These are phyloP conservation scores for Eruca vesicaria DNA, from an alignment of 441 rosid genomes.

Conservation along the genomic window DNA sequence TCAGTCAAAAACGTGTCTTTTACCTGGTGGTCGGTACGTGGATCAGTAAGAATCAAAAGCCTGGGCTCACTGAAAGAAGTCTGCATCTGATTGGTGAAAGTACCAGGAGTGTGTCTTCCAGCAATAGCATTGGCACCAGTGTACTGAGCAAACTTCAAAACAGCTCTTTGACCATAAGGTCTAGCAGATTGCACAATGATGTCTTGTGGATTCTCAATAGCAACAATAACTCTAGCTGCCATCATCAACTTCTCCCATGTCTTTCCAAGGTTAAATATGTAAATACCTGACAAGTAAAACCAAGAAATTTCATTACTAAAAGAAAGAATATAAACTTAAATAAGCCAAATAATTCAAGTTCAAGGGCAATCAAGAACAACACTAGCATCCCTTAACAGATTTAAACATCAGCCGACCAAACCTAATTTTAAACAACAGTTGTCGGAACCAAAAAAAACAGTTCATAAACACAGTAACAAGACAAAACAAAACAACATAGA, in stretches of 20 bases:
- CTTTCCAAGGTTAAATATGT: slow-evolving; percentile 86
- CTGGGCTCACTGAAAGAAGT: slow-evolving; percentile 95
- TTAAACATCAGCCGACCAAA: not conserved
- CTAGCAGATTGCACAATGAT: slow-evolving; percentile 92
- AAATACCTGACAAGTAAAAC: slow-evolving; percentile 53
- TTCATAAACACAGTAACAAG: no score
- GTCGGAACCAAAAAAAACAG: no score
- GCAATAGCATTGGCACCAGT: slow-evolving; percentile 94
- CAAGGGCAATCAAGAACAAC: no score
- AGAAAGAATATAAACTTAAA: no score
- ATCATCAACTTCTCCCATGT: slow-evolving; percentile 91
- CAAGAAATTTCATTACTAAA: no score
- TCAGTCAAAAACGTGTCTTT: no score
- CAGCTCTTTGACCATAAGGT: slow-evolving; percentile 93
- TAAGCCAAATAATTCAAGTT: no score
- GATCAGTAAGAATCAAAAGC: slow-evolving; percentile 84
- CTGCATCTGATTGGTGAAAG: no score
- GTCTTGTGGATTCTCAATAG: slow-evolving; percentile 85
- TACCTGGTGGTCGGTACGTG: slow-evolving; percentile 94
- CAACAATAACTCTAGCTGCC: slow-evolving; percentile 90
- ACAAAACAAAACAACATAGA: not conserved
- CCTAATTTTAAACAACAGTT: not conserved
- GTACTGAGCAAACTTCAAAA: slow-evolving; percentile 83
- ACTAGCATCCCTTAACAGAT: no score
- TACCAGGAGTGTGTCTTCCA: slow-evolving; percentile 98